A percentile compares a stretch with the other conserved stretches of the same genome.
Evolutionary conservation across 2,329 filamentous ascomycete species (phyloP).

Genomic region (Alternaria gaisen): DNA sequence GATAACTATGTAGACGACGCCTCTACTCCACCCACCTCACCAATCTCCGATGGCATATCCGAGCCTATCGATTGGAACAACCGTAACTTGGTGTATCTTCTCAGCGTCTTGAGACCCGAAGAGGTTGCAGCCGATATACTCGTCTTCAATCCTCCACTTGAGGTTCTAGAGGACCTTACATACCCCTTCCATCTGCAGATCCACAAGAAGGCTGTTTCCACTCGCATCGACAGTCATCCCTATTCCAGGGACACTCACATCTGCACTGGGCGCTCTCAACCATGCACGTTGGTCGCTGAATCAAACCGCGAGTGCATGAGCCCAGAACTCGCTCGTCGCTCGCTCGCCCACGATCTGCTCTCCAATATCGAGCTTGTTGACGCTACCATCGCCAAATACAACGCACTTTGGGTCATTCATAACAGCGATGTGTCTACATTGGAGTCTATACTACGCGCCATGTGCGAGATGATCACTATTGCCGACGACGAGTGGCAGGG

Average conservation of each 20-base stretch:
- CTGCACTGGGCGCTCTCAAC: constrained; percentile 20
- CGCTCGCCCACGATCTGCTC: constrained; percentile 22
- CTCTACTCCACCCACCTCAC: constrained; percentile 8
- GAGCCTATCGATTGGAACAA: constrained; percentile 26
- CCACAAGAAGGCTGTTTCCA: constrained; percentile 6
- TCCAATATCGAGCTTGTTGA: neutral
- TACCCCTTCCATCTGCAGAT: constrained; percentile 24
- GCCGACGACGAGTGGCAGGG: constrained; percentile 20
- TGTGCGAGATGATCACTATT: constrained; percentile 26
- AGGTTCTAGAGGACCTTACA: constrained; percentile 6
- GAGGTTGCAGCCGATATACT: constrained; percentile 13
- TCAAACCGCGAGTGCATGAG: constrained; percentile 11
- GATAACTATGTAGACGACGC: constrained; percentile 8
- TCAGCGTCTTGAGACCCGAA: constrained; percentile 24
- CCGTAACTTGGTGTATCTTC: constrained; percentile 29
- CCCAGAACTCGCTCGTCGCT: constrained; percentile 10
- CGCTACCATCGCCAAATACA: constrained; percentile 19
- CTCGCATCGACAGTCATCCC: neutral
- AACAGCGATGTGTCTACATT: neutral
- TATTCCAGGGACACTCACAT: constrained; percentile 24
- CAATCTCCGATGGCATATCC: neutral
- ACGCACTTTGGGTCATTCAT: constrained; percentile 21
- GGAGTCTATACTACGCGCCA: constrained; percentile 20
- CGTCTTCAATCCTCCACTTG: constrained; percentile 27
- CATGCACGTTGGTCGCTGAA: constrained; percentile 17